A percentile compares a stretch with the other conserved stretches of the same genome.
Conservation (phyloP, 192 early-diverging fungal genomes). For the Gamsiella multidivaricata region DNA sequence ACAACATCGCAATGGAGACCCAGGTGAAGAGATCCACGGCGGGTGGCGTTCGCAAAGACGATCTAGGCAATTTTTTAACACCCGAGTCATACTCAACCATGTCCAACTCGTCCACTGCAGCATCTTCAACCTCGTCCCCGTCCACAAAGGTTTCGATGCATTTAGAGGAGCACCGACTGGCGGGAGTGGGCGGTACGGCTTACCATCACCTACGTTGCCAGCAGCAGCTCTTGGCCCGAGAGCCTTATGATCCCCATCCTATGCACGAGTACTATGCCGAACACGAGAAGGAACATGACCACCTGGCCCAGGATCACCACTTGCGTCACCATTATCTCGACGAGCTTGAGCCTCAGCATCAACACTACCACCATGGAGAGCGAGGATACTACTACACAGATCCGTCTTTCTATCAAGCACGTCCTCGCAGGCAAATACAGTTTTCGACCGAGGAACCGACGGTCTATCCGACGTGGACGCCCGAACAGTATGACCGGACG, state of each 20-base stretch:
- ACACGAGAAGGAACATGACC: not conserved
- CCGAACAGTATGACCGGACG: slow-evolving; percentile 88
- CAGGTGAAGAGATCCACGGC: not conserved
- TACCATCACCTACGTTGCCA: slow-evolving; percentile 12
- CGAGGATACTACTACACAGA: slow-evolving; percentile 33
- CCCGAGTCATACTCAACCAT: slow-evolving; percentile 13
- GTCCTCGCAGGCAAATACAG: slow-evolving; percentile 47
- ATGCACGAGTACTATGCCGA: not conserved
- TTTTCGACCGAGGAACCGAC: slow-evolving; percentile 61
- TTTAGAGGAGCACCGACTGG: too few species aligned
- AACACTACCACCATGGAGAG: slow-evolving; percentile 16
- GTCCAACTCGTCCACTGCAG: slow-evolving; percentile 18
- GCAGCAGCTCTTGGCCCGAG: slow-evolving; percentile 6
- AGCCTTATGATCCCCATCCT: not conserved
- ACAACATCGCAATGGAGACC: slow-evolving; percentile 20
- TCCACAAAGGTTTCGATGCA: too few species aligned
- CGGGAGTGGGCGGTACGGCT: too few species aligned
- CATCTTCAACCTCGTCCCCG: slow-evolving; percentile 11
- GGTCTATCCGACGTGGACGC: slow-evolving; percentile 75
- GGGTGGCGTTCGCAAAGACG: too few species aligned
- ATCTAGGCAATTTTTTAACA: not conserved
- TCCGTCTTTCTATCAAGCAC: slow-evolving; percentile 27
- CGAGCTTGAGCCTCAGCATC: not conserved
- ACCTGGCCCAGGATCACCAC: not conserved
- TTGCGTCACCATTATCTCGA: not conserved